These are phyloP conservation scores for Phytophthora vignae DNA, from an alignment of 352 stramenopile species.

Conservation along the genomic window DNA sequence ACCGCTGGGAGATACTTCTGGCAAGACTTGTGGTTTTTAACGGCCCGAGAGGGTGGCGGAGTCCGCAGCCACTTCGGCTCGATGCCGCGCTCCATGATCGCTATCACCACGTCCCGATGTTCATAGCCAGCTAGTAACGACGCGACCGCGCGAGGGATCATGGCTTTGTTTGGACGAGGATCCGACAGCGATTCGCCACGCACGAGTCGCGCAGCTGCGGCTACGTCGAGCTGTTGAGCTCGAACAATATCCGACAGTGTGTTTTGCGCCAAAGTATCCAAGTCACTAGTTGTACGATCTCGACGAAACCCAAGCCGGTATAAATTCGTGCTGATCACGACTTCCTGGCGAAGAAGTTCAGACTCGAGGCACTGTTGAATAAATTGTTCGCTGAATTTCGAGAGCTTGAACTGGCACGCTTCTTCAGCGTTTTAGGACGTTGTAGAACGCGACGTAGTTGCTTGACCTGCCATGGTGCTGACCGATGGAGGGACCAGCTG, in stretches of 20 bases:
- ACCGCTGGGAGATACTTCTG: background rate
- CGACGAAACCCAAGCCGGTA: background rate
- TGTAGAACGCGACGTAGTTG: background rate
- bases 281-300: background rate
- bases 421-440: background rate
- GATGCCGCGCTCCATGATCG: background rate
- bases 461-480: background rate
- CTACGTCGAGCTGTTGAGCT: background rate
- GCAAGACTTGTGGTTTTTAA: background rate
- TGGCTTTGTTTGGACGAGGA: background rate
- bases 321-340: background rate
- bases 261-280: background rate
- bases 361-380: background rate
- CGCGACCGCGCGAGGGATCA: background rate
- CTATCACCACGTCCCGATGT: background rate
- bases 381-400: background rate
- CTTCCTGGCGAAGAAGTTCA: background rate
- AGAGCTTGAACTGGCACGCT: background rate
- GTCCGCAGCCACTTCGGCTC: background rate
- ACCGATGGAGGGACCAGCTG: background rate
- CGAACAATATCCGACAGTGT: background rate
- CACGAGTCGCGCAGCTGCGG: background rate
- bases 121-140: background rate
- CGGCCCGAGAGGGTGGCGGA: background rate
- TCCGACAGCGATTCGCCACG: background rate